Conservation (phyloP, 495 filamentous ascomycete genomes). For the Lepidopterella palustris region DNA sequence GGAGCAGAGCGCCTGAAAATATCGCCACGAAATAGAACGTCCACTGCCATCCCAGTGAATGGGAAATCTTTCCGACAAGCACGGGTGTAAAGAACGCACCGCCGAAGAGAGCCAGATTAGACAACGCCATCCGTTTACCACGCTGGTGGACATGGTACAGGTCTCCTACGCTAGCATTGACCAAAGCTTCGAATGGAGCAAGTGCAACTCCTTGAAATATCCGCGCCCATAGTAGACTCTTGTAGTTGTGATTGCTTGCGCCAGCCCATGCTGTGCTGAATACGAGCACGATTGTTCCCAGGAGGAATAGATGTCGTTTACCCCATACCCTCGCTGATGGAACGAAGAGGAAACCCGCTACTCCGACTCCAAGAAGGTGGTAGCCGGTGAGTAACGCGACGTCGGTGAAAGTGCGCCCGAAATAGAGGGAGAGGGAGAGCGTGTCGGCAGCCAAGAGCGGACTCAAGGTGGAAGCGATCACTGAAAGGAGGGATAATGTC, state of each 20-base stretch:
- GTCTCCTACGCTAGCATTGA: constrained; percentile 41
- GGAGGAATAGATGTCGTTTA: constrained; percentile 77
- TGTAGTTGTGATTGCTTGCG: constrained; percentile 56
- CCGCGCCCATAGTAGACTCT: constrained; percentile 62
- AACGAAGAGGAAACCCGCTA: constrained; percentile 76
- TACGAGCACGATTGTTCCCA: constrained; percentile 70
- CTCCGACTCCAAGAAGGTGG: constrained; percentile 74
- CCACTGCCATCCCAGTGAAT: constrained; percentile 62
- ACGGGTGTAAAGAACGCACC: constrained; percentile 90
- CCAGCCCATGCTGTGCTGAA: constrained; percentile 73
- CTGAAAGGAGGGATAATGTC: constrained; percentile 68
- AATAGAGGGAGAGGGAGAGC: constrained; percentile 57
- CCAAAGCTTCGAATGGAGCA: constrained; percentile 42
- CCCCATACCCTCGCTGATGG: constrained; percentile 87
- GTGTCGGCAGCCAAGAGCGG: constrained; percentile 87
- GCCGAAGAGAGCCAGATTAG: constrained; percentile 83
- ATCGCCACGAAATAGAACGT: constrained; percentile 44
- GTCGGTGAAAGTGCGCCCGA: constrained; percentile 54
- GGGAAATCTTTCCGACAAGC: constrained; percentile 77
- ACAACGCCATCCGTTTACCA: constrained; percentile 83
- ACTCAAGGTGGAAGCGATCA: constrained; percentile 72
- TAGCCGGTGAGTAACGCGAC: constrained; percentile 83
- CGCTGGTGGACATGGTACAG: constrained; percentile 50
- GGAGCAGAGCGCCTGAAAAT: constrained; percentile 38
- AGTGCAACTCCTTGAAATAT: constrained; percentile 42